Conservation (phyloP, 1,284 basidiomycete species). For the Cryptococcus sp. region DNA sequence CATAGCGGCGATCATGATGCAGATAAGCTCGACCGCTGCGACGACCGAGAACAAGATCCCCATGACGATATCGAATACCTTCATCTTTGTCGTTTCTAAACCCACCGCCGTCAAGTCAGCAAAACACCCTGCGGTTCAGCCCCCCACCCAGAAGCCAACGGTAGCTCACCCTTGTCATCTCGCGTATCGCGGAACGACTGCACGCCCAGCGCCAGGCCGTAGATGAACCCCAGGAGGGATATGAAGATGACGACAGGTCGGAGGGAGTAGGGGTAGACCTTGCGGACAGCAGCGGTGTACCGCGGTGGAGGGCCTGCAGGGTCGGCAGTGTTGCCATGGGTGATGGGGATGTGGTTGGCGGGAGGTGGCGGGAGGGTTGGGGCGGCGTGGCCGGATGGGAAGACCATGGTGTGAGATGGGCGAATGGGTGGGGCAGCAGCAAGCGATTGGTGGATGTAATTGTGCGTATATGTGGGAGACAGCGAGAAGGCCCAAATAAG, state of each 20-base stretch:
- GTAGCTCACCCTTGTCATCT: slow-evolving; percentile 21
- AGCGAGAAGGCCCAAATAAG: no score
- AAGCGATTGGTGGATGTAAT: no score
- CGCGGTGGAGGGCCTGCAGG: slow-evolving; percentile 28
- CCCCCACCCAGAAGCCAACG: background rate
- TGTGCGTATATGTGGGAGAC: no score
- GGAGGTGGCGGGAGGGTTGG: background rate
- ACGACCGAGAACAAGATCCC: slow-evolving; percentile 52
- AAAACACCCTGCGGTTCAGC: background rate
- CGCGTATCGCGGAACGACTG: slow-evolving; percentile 20
- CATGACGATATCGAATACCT: slow-evolving; percentile 28
- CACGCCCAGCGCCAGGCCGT: slow-evolving; percentile 34
- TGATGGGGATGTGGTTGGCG: background rate
- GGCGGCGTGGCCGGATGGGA: background rate
- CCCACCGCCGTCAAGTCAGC: background rate
- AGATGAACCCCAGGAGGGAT: slow-evolving; percentile 34
- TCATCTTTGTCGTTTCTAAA: slow-evolving; percentile 23
- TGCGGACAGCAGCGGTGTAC: slow-evolving; percentile 26
- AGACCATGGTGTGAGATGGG: background rate
- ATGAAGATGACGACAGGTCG: slow-evolving; percentile 34
- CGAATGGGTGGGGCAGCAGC: no score
- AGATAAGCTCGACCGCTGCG: slow-evolving; percentile 59
- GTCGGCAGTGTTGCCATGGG: background rate
- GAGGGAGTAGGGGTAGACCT: slow-evolving; percentile 38
- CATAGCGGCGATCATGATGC: slow-evolving; percentile 55